Evolutionary conservation across 2,329 filamentous ascomycete species (phyloP), one percentile per base, ranked within the genome.

Genomic region (Botrytis hyacinthi): DNA sequence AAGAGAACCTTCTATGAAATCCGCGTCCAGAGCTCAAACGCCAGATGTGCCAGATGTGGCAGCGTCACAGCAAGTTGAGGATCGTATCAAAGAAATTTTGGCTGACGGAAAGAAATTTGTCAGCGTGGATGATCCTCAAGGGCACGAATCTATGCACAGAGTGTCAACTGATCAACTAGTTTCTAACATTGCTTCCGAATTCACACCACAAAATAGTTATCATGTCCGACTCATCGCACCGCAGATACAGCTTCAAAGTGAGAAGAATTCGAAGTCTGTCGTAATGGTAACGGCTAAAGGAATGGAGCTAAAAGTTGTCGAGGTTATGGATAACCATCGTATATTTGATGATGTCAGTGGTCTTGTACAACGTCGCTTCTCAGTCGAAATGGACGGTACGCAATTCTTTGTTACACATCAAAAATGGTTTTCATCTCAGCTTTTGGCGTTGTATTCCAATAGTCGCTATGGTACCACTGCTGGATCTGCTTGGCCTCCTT

Each of bases 371-470:
- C 92, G 95, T 54, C 92, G 96, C 12, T 98, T 98, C 84, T 89
- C 95, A 42, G 91, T 98, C 76, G 93, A 94, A 77, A 98, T 98
- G 92, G 96, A 99, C 83, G 97, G 95, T 80, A 92, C 97, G 42
- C 96, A 99, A 81, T 98, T 99, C 83, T 99, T 99, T 78, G 95
- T 99, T 68, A 96, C 95, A 0, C 95, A 95, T 75, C 93, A 95
- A 79, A 97, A 97, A 84, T 96, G 92, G 81, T 95, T 99, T 82
- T 88, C 89, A 20, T 92, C 92, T 16, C 92, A 93, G 75, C 89
- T 97, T 76, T 87, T 98, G 71, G 94, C 96, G 71, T 92, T 97
- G 86, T 98, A 99, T 81, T 95, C 95, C 35, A 95, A 94, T 71
- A 97, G 95, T 82, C 92, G 91, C 74, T 99, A 99, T 80, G 97